Evolutionary conservation across 495 filamentous ascomycete species (phyloP), one percentile per base, ranked within the genome.

Genomic region (Monascus purpureus): DNA sequence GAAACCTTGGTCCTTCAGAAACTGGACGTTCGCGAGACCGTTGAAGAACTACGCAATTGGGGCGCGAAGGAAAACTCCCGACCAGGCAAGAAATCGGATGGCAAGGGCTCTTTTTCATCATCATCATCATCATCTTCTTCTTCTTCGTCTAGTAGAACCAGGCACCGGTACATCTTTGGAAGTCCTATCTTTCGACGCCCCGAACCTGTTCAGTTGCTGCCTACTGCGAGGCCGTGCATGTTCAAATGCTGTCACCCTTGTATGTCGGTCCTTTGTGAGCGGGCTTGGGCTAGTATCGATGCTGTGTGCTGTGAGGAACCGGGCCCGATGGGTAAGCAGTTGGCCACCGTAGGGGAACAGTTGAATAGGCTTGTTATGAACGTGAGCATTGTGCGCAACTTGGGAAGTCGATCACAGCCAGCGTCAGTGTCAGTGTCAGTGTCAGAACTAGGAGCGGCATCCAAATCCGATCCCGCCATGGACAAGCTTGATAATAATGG

Each of bases 1-100:
- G 64, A 73, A 15, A 49, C 29, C 2, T 23, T 67, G 17, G 38
- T 55, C 27, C 30, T 37, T 19, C 59, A 61, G 38, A 66, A 62
- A 39, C 19, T 53, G 26, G 25, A 55, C 6, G 47, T 70, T n/a
- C 28, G 49, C 17, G 36, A 38, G 28, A 36, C 33, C 18, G 43
- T 44, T 29, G 45, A 40, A n/a, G n/a, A n/a, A n/a, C n/a, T n/a
- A n/a, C n/a, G n/a, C n/a, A n/a, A n/a, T n/a, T n/a, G n/a, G n/a
- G 17, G 20, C 20, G 20, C 9, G 20, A 9, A 28, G 27, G 12
- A 41, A 35, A 17, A 35, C 35, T 13, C 32, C 29, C 9, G 27
- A 16, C 23, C 26, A 14, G 17, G 15, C n/a, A n/a, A n/a, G n/a
- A n/a, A 13, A 18, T 38, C 13, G 4, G 41, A 44, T 28, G 34